Base-by-base conservation (phyloP, 2,329 filamentous ascomycete species). In the Sporothrix globosa region DNA sequence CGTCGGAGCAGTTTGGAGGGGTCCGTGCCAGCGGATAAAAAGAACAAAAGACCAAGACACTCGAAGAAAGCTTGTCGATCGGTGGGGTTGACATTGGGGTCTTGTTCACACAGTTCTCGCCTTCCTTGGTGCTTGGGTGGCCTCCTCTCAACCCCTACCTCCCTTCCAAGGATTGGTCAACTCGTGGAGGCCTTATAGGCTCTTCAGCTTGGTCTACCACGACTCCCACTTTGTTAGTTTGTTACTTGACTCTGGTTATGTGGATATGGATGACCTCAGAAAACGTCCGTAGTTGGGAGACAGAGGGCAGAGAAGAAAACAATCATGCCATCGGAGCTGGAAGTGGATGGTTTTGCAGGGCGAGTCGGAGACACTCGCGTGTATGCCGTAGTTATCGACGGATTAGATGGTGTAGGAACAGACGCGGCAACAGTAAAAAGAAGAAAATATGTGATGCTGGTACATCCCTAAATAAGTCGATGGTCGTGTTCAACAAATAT, bases 1-100 rank as follows among this genome's bases (percentile, higher is more conserved):
- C 34, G 39, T 68, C 66, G 52, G 66, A 48, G 34, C 52, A 56
- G 48, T 52, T 53, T 46, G 66, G 66, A 68, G 66, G 52, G 66
- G 66, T 53, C 66, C 66, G 52, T 58, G 66, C 66, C 52, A 53
- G 66, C 66, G 66, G 52, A 44, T 54, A 67, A 67, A 54, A 41
- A 39, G 48, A 34, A 53, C 27, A 52, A 17, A n/a, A 41, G 30
- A 30, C 30, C 9, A 21, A 61, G 34, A 44, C 56, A 34, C 34
- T 7, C 4, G 9, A 30, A 34, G 46, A 48, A 54, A 41, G 17
- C 4, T 10, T 39, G 39, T 17, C 39, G 52, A 68, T 68, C 53
- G 24, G 21, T 30, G 52, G 39, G 30, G 30, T 48, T 56, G 10
- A 6, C n/a, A 56, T 60, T 21, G 58, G 13, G 39, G 34, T 39